A percentile compares a stretch with the other conserved stretches of the same genome.
phyloP scores from a whole-genome alignment of 352 stramenopile genomes.

The Pythium aquatile region DNA sequence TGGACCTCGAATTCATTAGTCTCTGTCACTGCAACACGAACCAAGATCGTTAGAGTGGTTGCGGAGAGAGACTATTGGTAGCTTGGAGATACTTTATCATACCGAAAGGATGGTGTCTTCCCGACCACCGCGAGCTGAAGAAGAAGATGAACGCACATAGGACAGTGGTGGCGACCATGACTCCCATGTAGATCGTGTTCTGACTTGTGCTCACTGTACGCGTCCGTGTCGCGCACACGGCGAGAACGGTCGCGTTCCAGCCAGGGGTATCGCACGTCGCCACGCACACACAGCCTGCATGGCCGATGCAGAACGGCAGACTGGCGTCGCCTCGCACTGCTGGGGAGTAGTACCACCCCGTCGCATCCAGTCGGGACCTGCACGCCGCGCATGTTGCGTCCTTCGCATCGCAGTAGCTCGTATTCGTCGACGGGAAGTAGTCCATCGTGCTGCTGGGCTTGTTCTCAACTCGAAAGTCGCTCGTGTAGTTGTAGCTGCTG shows the following conservation, averaged over 20 bases:
- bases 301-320: constrained; percentile 46
- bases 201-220: neutral
- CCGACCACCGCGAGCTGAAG: constrained; percentile 14
- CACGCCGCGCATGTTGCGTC: constrained; percentile 43
- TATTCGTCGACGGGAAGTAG: constrained; percentile 48
- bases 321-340: constrained; percentile 7
- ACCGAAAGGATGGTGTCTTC: neutral
- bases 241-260: constrained; percentile 43
- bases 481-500: constrained; percentile 29
- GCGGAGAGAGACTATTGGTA: too few relatives aligned
- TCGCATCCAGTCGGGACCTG: constrained; percentile 19
- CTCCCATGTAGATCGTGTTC: constrained; percentile 12
- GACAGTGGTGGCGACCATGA: constrained; percentile 1
- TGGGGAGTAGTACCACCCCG: constrained; percentile 25
- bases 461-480: constrained; percentile 36
- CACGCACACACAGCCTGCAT: constrained; percentile 45
- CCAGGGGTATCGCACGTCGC: constrained; percentile 40
- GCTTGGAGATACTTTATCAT: neutral
- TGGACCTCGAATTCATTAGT: neutral
- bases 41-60: too few relatives aligned
- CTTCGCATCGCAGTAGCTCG: constrained; percentile 45
- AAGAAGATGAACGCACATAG: constrained; percentile 14
- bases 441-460: constrained; percentile 33
- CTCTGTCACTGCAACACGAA: neutral
- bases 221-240: constrained; percentile 10